Percentiles rank a stretch among this genome's conserved stretches.
Conservation (phyloP, 768 basidiomycete genomes). For the Basidioascus undulatus region DNA sequence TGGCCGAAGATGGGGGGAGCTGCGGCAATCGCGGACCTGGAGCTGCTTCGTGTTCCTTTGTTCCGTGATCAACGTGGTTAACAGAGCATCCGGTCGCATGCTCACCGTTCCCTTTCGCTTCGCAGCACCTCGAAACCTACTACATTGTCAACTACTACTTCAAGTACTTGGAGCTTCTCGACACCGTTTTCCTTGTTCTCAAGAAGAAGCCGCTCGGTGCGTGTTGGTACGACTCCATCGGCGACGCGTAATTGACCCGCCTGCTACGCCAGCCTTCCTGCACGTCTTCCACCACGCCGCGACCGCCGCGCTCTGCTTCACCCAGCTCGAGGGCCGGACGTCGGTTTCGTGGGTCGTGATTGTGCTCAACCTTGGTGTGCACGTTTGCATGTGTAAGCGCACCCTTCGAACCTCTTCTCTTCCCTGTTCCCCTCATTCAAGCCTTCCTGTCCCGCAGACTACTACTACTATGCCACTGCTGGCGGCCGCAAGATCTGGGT, state of each 20-base stretch:
- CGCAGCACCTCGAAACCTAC: slow-evolving; percentile 45
- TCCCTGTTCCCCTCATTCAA: not conserved
- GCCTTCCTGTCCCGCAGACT: slow-evolving; percentile 35
- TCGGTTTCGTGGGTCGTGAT: slow-evolving; percentile 96
- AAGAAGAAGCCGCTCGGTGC: slow-evolving; percentile 95
- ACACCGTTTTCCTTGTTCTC: slow-evolving; percentile 86
- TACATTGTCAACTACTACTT: slow-evolving; percentile 99
- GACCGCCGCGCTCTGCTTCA: slow-evolving; percentile 80
- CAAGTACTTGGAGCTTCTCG: slow-evolving; percentile 88
- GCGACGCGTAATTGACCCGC: no score
- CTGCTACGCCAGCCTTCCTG: slow-evolving; percentile 59
- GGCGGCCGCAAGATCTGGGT: slow-evolving; percentile 95
- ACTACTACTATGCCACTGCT: slow-evolving; percentile 97
- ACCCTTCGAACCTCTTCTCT: not conserved
- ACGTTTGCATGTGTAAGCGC: slow-evolving; percentile 86
- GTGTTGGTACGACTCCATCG: slow-evolving; percentile 15
- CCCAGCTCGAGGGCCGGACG: slow-evolving; percentile 81
- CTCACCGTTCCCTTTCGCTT: not conserved
- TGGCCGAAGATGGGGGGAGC: no score
- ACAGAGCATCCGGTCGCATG: not conserved
- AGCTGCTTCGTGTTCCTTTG: not conserved
- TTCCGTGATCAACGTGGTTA: not conserved
- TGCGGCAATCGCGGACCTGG: no score
- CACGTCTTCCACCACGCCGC: slow-evolving; percentile 99
- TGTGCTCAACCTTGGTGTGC: slow-evolving; percentile 65